Evolutionary conservation across 192 early-diverging fungal genomes (phyloP), one percentile per base, ranked within the genome.

Genomic region (Chytriomyces sp.): DNA sequence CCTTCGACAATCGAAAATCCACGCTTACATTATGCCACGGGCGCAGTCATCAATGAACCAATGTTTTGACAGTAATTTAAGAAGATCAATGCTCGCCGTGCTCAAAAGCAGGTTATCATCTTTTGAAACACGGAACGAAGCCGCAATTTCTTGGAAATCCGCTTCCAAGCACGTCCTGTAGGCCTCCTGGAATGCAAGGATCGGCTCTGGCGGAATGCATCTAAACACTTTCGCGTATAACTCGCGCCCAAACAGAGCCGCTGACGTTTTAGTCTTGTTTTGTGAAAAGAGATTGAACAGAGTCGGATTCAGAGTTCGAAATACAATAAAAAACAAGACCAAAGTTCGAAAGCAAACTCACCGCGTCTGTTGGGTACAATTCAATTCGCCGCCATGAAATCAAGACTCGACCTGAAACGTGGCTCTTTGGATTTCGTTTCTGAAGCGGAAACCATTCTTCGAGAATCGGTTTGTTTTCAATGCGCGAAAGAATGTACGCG

Each of bases 1-100:
- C 49, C 20, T 48, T 44, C 5, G 6, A 11, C 61, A 9, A 11
- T 6, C 45, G 48, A 49, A 20, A 11, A 61, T 26, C 24, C 44
- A 26, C 26, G 57, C 76, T 48, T 63, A 83, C 82, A 78, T 35
- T 16, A 83, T 53, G 24, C 66, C 64, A 26, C 79, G 18, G 18
- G 62, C 63, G 3, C 60, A 64, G 1, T 13, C 53, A 50, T 53
- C 69, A 44, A 83, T 43, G 23, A 77, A 18, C 82, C 82, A 83
- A 24, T 69, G 67, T 9, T 59, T 24, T 9, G 73, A 76, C 20
- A 79, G 65, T 18, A 53, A 26, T 18, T 76, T 46, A 48, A 81
- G 47, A n/a, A 77, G 18, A 3, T 75, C 26, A 13, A 28, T 7
- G 49, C 45, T 75, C 20, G 48, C 45, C 0, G 11, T 10, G 60